Evolutionary conservation across 768 basidiomycete species (phyloP).

Genomic region (Butyriboletus loyo): DNA sequence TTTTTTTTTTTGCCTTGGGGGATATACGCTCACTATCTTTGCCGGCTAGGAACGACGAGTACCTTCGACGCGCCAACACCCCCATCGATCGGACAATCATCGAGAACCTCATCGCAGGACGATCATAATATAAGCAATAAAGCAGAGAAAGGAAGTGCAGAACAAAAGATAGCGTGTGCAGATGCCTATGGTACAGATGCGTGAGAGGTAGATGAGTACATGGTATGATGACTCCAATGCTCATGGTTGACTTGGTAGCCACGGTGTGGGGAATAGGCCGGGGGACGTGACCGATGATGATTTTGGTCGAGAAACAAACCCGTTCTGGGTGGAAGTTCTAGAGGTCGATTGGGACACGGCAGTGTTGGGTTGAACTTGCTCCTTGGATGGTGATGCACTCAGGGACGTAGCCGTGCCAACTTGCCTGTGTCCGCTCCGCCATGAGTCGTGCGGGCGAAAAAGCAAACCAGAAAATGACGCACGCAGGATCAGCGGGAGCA

Average conservation of each 20-base stretch:
- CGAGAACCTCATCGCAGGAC: conserved; percentile 35
- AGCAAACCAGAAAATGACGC: conserved; percentile 10
- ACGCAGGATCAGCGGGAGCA: conserved; percentile 37
- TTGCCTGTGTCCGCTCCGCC: conserved; percentile 12
- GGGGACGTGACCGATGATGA: conserved; percentile 22
- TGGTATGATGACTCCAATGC: neutral
- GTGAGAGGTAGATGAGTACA: conserved; percentile 4
- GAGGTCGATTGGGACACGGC: conserved; percentile 1
- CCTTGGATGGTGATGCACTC: conserved; percentile 28
- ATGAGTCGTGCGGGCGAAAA: neutral
- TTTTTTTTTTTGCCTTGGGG: no score
- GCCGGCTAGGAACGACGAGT: conserved; percentile 48
- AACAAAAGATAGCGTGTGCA: conserved; percentile 12
- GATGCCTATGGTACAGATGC: conserved; percentile 32
- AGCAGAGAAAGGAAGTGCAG: neutral
- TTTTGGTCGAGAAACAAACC: conserved; percentile 14
- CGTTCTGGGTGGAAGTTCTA: conserved; percentile 17
- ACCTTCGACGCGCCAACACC: conserved; percentile 42
- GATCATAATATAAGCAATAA: conserved; percentile 12
- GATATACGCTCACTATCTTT: no score
- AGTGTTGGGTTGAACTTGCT: conserved; percentile 19
- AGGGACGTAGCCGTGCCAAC: conserved; percentile 7
- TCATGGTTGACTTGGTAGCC: conserved; percentile 19
- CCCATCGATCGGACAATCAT: conserved; percentile 40
- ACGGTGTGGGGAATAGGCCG: conserved; percentile 19